A percentile compares a stretch with the other conserved stretches of the same genome.
Conservation (phyloP, 2,329 filamentous ascomycete species). For the Pseudopithomyces maydicus region DNA sequence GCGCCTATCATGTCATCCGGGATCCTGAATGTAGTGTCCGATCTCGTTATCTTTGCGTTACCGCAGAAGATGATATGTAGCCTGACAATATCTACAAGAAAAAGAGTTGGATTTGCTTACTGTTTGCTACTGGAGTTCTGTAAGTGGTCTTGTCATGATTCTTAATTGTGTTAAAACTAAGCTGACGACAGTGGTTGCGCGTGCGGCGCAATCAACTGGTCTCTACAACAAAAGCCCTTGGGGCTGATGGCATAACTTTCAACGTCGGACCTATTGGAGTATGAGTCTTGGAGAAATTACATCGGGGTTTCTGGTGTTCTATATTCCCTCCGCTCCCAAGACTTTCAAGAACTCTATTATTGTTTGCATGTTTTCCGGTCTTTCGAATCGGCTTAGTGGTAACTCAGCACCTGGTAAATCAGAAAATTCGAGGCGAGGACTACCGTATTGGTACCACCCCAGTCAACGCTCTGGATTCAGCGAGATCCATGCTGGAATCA, state of each 20-base stretch:
- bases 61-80: constrained; percentile 45
- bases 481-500: background rate
- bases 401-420: background rate
- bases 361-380: background rate
- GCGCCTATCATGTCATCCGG: constrained; percentile 36
- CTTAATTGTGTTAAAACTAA: background rate
- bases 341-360: background rate
- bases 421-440: background rate
- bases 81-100: constrained; percentile 35
- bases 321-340: constrained; percentile 5
- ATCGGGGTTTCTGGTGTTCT: constrained; percentile 6
- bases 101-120: constrained; percentile 25
- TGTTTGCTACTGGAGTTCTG: constrained; percentile 43
- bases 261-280: constrained; percentile 6
- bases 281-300: constrained; percentile 8
- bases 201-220: constrained; percentile 6
- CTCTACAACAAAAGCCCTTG: background rate
- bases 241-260: constrained; percentile 6
- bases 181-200: constrained; percentile 1
- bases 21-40: constrained; percentile 40
- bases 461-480: background rate
- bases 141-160: constrained; percentile 20
- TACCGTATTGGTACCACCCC: constrained; percentile 5
- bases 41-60: constrained; percentile 41
- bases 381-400: background rate